Base-by-base conservation (phyloP, 2,329 filamentous ascomycete genomes). In the Arachnopeziza araneosa region DNA sequence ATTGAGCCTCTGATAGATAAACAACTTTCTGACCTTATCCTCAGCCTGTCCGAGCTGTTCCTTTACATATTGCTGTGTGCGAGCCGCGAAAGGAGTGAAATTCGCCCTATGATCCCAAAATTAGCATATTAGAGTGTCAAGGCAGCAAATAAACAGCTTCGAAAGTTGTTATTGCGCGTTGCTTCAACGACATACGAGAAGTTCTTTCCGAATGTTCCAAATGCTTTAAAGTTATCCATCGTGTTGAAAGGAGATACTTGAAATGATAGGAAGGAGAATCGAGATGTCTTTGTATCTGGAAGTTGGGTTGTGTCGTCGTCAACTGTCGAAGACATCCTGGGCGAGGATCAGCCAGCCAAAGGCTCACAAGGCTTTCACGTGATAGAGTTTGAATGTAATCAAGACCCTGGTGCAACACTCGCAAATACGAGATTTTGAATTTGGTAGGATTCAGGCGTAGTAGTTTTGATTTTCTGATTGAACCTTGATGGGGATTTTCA, bases 41-140 rank as follows among this genome's bases (percentile, higher is more conserved):
- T 96, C 93, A 64, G 86, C 91, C 77, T 96, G 91, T 56, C 95
- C 95, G 64, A 98, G 85, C 79, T 97, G 93, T 79, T 99, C 95
- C 82, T 96, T 97, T 75, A 96, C 91, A 80, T 93, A 96, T 80
- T 99, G 95, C 76, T 96, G 91, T 60, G 92, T 97, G 73, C 93
- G 89, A 72, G 91, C 89, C 66, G 93, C 92, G 75, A 96, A 96
- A 44, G 95, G 95, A 67, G 91, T 92, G 77, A 98, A 90, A 69
- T 88, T 87, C 66, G 90, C 88, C 73, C 92, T 93, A 72, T 72
- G 85, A 74, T 50, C 67, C 68, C n/a, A n/a, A n/a, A 73, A 68
- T 71, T 73, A 73, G 74, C 70, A 59, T 48, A n/a, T 24, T 26
- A 22, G 12, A 49, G 50, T 50, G 36, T 48, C 54, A 50, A 53